Base-by-base conservation (phyloP, 1,284 basidiomycete genomes). In the Malassezia nana region DNA sequence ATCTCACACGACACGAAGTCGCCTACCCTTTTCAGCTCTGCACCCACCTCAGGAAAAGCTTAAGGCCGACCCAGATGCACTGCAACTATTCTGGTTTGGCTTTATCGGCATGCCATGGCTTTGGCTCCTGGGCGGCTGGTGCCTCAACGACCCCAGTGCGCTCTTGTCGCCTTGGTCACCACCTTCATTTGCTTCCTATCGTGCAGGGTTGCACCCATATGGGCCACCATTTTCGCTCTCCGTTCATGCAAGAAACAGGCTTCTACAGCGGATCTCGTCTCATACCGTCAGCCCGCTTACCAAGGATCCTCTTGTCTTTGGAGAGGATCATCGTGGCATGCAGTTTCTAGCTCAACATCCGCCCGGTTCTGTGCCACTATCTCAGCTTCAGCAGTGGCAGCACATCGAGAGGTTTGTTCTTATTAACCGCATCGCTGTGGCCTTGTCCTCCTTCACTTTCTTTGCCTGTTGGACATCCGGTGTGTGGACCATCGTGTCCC, bases 91-190 rank as follows among this genome's bases (percentile, higher is more conserved):
- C 18, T 59, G 50, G 45, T 51, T 46, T 22, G 58, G 58, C 12
- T 59, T 59, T 33, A 33, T 55, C 9, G 50, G 54, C 15, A 59
- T 59, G 58, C 58, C 58, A 13, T 59, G 58, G 58, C 54, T 56
- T 28, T 59, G 58, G 58, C 46, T 59, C 2, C 16, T 59, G 13
- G 58, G 58, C 8, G 50, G 58, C 20, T 59, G 58, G 58, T 55
- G 54, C 12, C 18, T 44, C 5, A 49, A 46, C n/a, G 54, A 56
- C 30, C 29, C 43, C 9, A 43, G 48, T 7, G 24, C 29, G 24
- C 30, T 56, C 4, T 13, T 56, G 10, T 45, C 49, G 20, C 54
- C 54, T 5, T 56, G 54, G 54, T 50, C 54, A 16, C 30, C 54
- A 2, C 54, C 54, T 9, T 51, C 54, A 5, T 56, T 56, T 42